Base-by-base conservation (phyloP, 2,329 filamentous ascomycete species). In the Sporothrix brunneoviolacea region DNA sequence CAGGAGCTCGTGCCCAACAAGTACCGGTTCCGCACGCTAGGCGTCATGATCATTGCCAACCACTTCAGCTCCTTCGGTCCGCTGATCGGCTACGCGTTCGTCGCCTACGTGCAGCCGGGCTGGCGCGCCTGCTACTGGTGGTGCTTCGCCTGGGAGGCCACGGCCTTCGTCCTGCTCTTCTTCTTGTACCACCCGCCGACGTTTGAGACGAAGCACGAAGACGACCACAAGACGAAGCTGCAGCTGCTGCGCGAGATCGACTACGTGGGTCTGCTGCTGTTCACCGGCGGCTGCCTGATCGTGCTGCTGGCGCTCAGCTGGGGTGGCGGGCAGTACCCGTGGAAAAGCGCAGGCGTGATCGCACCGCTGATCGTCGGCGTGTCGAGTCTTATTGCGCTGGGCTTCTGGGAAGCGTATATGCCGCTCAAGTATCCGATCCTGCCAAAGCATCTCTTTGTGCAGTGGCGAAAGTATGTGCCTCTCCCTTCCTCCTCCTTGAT, bases 181-280 rank as follows among this genome's bases (percentile, higher is more conserved):
- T 40, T 59, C 19, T 61, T 66, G 53, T 68, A 68, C 52, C 55
- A 63, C 39, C 65, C 66, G 3, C 65, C 65, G 3, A 59, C 61
- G 6, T 67, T 65, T 54, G 57, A 59, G 36, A 62, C 63, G 41
- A 68, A 67, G 58, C 64, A 62, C 30, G 53, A 57, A 3, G 41
- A 35, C 9, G 57, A 61, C 6, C 54, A 56, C n/a, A 55, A 60
- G 52, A 59, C 58, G 4, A 53, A 54, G 39, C 51, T 53, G 43
- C 54, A 56, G 50, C 52, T 60, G 1, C 48, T 60, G 27, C 50
- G 51, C 45, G 30, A 91, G 48, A 53, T 61, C 8, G 59, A 61
- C 44, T 61, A 54, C 42, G 54, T 61, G n/a, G 60, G 60, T 19
- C 48, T 61, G 5, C 50, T 59, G 8, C 54, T 62, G 19, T 64